Conservation (phyloP, 1,139 yeast genomes). For the Blastobotrys elegans region DNA sequence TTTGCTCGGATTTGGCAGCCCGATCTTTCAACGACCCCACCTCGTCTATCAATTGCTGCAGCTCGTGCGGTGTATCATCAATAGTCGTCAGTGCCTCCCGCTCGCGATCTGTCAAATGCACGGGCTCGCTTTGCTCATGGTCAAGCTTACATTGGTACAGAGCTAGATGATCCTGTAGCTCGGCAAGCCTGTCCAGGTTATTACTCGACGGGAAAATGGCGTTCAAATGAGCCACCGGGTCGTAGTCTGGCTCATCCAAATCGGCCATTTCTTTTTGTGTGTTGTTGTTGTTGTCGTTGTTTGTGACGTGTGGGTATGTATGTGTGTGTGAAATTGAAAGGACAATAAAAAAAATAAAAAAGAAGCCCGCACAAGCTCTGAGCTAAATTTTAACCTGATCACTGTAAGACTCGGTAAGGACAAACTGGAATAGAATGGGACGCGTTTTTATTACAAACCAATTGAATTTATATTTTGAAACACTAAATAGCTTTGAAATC, state of each 20-base stretch:
- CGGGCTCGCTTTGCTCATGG: conserved; percentile 35
- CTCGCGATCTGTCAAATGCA: conserved; percentile 34
- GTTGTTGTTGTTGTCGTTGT: neutral
- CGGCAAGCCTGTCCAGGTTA: conserved; percentile 21
- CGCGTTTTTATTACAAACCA: too few relatives aligned
- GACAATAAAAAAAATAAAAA: too few relatives aligned
- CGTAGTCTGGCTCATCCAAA: conserved; percentile 31
- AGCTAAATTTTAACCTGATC: too few relatives aligned
- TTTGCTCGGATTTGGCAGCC: conserved; percentile 53
- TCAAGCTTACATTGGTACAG: conserved; percentile 47
- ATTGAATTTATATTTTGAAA: too few relatives aligned
- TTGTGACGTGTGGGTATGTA: conserved; percentile 1
- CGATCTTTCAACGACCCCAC: conserved; percentile 45
- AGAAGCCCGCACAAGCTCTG: too few relatives aligned
- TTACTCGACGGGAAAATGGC: conserved; percentile 30
- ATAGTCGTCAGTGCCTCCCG: conserved; percentile 23
- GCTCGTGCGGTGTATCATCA: conserved; percentile 30
- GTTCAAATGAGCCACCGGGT: conserved; percentile 40
- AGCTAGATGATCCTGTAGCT: conserved; percentile 28
- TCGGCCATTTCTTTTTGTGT: neutral
- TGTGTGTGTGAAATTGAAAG: too few relatives aligned
- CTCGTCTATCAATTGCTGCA: conserved; percentile 37
- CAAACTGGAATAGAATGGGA: too few relatives aligned
- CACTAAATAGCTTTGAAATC: too few relatives aligned
- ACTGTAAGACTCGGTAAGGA: too few relatives aligned